Base-by-base conservation (phyloP, 495 filamentous ascomycete species). In the Daldinia loculata region DNA sequence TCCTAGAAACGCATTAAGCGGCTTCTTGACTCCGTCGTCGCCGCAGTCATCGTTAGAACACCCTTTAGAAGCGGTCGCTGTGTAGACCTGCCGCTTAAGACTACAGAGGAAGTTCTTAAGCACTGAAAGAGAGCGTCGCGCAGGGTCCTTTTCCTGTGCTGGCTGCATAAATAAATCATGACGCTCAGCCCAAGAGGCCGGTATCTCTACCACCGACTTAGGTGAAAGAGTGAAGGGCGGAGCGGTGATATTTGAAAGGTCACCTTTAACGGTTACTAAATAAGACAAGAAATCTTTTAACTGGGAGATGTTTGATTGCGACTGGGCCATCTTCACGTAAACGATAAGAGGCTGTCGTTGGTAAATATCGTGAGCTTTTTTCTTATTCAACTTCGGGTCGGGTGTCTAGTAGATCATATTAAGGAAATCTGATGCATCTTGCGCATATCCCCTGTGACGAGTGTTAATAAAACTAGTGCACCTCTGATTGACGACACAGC, bases 11-110 rank as follows among this genome's bases (percentile, higher is more conserved):
- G 58, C 43, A 19, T 61, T 51, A 9, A 61, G 43, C 8, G 43
- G 43, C 14, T 61, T 61, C 29, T 51, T 36, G 14, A 24, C 41
- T 6, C 9, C 12, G 26, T 93, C 19, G 34, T 41, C 17, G 38
- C 19, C 19, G 9, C 19, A n/a, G 8, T n/a, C 27, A n/a, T 4
- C 19, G 3, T 57, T 6, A 6, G 15, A 15, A 8, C 24, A 7
- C 19, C 12, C n/a, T 48, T 48, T 11, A 17, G 55, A 39, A 12
- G 30, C 4, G 17, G 15, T 17, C 32, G 32, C 30, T 1, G 55
- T 24, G 12, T 57, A 57, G 30, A 36, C 55, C 12, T 57, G 55
- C 17, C 30, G 55, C n/a, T 57, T 36, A 14, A 48, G 43, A 32
- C 32, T 38, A 24, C 30, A 38, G 32, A 57, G 55, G 5, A 57